These are phyloP conservation scores for Fusarium hostae DNA, from an alignment of 2,329 filamentous ascomycete genomes.

Conservation along the genomic window DNA sequence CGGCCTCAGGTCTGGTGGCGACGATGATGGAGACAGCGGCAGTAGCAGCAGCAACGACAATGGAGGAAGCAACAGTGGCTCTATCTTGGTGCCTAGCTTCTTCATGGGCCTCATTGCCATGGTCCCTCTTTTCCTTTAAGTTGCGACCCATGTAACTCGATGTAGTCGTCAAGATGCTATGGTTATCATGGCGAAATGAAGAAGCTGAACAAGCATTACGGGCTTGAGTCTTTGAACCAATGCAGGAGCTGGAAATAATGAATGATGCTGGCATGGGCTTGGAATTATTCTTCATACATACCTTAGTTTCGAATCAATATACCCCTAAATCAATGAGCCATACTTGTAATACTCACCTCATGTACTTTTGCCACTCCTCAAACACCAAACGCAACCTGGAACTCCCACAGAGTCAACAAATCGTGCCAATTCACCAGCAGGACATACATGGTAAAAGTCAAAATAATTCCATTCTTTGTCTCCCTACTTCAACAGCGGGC, in stretches of 20 bases:
- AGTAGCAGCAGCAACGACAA: conserved; percentile 2
- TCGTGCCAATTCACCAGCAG: not conserved
- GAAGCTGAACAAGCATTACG: not conserved
- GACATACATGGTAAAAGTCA: not conserved
- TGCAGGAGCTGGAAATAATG: conserved; percentile 19
- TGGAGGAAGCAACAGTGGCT: conserved; percentile 22
- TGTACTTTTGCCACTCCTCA: not conserved
- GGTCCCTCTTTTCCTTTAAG: conserved; percentile 44
- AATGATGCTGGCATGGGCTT: conserved; percentile 4
- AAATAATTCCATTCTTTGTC: conserved; percentile 28
- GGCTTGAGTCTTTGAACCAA: not conserved
- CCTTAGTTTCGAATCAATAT: conserved; percentile 11
- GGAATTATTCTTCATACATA: not conserved
- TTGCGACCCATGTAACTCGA: not conserved
- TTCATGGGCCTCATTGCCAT: conserved; percentile 41
- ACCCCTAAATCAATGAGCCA: conserved; percentile 16
- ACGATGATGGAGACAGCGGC: conserved; percentile 9
- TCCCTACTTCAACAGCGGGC: conserved; percentile 11
- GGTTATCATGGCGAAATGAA: too few species aligned
- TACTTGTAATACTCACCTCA: not conserved
- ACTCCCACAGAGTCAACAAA: not conserved
- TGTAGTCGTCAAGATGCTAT: not conserved
- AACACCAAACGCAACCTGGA: not conserved
- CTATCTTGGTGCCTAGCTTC: conserved; percentile 30
- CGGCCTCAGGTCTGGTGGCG: conserved; percentile 30